Evolutionary conservation across 169 alveolate genomes (phyloP), one percentile per base, ranked within the genome.

Genomic region (Cryptosporidium parvum): DNA sequence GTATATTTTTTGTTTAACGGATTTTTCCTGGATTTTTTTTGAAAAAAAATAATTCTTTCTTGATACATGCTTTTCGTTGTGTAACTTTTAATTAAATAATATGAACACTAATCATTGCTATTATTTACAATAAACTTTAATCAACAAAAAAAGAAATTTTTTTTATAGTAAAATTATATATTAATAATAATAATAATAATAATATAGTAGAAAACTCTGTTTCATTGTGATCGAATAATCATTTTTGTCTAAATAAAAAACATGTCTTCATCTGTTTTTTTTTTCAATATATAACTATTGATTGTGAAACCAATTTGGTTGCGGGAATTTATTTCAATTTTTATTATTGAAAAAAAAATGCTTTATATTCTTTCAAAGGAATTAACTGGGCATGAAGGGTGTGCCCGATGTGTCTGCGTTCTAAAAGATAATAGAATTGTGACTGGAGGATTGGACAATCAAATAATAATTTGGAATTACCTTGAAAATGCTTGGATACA

Each of bases 361-460:
- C 42, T 67, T 3, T 80, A 80, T 51, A 7, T 4, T 48, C 75
- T 80, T 23, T 62, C 89, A 80, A 44, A 21, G 14, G 89, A 80
- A 45, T 67, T 80, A 26, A n/a, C 5, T n/a, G 89, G 89, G 5
- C 89, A 80, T 42, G 52, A 59, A 62, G 59, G 59, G 35, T 80
- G 80, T 39, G 65, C 62, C 48, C 67, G 89, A 29, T 80, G 80
- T 44, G 51, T 80, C 14, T 80, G 89, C 29, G 65, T 80, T 23
- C 75, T 80, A 14, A 62, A 45, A 12, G 89, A 80, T 39, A 44
- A 59, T 80, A 21, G 80, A 37, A 62, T 80, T 42, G 89, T 62
- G 35, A 80, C 89, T 1, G 89, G 89, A 12, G 89, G 89, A 23
- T 23, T 62, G 14, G 89, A 80, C 18, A 80, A 80, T 48, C 35